These are phyloP conservation scores for Claviceps paspali DNA, from an alignment of 2,329 filamentous ascomycete genomes.

Conservation along the genomic window DNA sequence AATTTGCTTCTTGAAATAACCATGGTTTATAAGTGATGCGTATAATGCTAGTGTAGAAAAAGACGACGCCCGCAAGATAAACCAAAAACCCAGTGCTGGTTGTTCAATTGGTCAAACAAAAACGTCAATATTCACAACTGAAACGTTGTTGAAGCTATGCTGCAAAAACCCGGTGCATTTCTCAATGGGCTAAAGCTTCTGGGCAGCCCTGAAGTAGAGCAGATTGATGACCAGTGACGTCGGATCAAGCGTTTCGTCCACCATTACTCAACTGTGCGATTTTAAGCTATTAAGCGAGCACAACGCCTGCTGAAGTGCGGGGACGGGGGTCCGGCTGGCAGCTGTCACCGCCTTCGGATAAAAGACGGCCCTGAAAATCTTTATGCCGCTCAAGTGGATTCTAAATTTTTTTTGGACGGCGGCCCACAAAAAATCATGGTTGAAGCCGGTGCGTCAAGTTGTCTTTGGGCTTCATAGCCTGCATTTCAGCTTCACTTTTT, in stretches of 20 bases:
- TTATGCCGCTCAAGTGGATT: conserved; percentile 11
- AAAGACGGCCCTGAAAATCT: conserved; percentile 11
- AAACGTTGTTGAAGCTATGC: too few relatives aligned
- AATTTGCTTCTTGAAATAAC: conserved; percentile 10
- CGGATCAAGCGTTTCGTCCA: background rate
- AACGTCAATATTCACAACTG: too few relatives aligned
- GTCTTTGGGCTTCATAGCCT: background rate
- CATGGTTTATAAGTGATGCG: too few relatives aligned
- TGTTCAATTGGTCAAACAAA: too few relatives aligned
- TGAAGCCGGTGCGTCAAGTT: too few relatives aligned
- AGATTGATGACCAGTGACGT: conserved; percentile 5
- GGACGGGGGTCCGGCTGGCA: conserved; percentile 1
- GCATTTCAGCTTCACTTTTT: too few relatives aligned
- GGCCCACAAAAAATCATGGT: too few relatives aligned
- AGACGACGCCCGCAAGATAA: too few relatives aligned
- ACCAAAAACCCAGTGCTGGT: too few relatives aligned
- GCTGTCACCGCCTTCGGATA: conserved; percentile 13
- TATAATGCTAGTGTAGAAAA: too few relatives aligned
- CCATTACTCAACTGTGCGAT: background rate
- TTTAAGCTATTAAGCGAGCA: background rate
- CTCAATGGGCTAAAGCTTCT: too few relatives aligned
- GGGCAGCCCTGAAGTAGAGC: background rate
- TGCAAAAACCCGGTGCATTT: background rate
- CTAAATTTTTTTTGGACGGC: conserved; percentile 15
- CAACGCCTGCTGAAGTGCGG: background rate